Conservation (phyloP, 2,329 filamentous ascomycete genomes). For the Thyridium curvatum region DNA sequence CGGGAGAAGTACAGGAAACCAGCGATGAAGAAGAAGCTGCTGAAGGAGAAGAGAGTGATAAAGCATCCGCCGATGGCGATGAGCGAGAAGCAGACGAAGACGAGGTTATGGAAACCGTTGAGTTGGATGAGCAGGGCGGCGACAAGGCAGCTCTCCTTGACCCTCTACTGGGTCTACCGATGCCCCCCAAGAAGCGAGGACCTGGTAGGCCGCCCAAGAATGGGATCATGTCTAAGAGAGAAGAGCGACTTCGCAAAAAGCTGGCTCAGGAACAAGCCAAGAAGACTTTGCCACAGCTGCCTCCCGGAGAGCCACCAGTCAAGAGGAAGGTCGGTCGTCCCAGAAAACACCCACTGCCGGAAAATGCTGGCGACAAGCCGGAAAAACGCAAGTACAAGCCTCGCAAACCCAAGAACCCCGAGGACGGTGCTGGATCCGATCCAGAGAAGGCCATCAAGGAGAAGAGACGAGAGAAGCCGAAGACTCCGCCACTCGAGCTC, state of each 20-base stretch:
- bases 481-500: conserved; percentile 54
- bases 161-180: conserved; percentile 23
- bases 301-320: conserved; percentile 40
- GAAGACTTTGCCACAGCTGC: conserved; percentile 42
- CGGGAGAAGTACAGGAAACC: conserved; percentile 49
- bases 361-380: conserved; percentile 44
- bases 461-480: conserved; percentile 57
- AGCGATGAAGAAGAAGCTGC: conserved; percentile 37
- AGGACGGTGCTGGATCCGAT: conserved; percentile 36
- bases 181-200: conserved; percentile 61
- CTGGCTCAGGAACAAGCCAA: conserved; percentile 44
- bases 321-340: conserved; percentile 63
- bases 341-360: conserved; percentile 55
- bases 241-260: conserved; percentile 60
- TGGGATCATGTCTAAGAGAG: conserved; percentile 75
- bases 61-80: conserved; percentile 17
- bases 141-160: conserved; percentile 3
- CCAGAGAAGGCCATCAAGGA: conserved; percentile 47
- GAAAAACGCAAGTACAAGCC: conserved; percentile 65
- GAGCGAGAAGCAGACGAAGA: conserved; percentile 18
- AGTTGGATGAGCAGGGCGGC: conserved; percentile 16
- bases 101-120: conserved; percentile 23
- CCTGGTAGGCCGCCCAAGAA: conserved; percentile 80
- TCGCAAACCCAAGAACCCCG: conserved; percentile 34
- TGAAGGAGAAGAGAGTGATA: conserved; percentile 15